These are phyloP conservation scores for Solanum paucissectum DNA, from an alignment of 257 asterid species.

Conservation along the genomic window DNA sequence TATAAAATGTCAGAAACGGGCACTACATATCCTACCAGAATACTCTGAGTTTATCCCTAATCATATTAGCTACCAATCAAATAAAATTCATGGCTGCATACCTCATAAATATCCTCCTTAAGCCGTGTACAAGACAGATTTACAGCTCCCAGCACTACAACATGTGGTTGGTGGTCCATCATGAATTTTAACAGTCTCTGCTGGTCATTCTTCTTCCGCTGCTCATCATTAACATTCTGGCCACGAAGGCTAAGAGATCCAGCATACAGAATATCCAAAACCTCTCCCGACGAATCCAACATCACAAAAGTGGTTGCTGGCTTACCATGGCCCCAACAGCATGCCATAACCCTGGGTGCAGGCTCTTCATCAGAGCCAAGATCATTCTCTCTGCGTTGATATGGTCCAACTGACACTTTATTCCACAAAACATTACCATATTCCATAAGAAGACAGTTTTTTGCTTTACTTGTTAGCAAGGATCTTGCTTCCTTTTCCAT, in stretches of 20 bases:
- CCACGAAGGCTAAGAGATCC: constrained; percentile 83
- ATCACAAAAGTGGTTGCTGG: constrained; percentile 95
- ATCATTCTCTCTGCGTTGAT: constrained; percentile 77
- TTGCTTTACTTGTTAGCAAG: constrained; percentile 63
- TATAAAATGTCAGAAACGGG: background rate
- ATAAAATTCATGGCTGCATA: constrained; percentile 2
- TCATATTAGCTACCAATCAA: background rate
- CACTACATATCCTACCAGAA: background rate
- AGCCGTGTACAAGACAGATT: constrained; percentile 81
- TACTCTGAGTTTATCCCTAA: background rate
- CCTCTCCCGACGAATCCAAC: constrained; percentile 97
- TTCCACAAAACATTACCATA: constrained; percentile 84
- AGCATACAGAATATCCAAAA: constrained; percentile 75
- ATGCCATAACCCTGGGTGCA: constrained; percentile 94
- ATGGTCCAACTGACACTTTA: constrained; percentile 81
- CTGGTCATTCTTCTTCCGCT: constrained; percentile 89
- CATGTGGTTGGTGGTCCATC: constrained; percentile 97
- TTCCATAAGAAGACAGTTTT: constrained; percentile 63
- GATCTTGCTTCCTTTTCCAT: constrained; percentile 94
- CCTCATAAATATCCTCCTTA: constrained; percentile 97
- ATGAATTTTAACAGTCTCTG: constrained; percentile 88
- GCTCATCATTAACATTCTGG: constrained; percentile 77
- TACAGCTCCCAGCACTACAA: constrained; percentile 89
- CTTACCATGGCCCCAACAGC: constrained; percentile 99
- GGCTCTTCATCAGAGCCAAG: constrained; percentile 65